phyloP scores from a whole-genome alignment of 257 asterid species.

The Ehretia macrophylla region DNA sequence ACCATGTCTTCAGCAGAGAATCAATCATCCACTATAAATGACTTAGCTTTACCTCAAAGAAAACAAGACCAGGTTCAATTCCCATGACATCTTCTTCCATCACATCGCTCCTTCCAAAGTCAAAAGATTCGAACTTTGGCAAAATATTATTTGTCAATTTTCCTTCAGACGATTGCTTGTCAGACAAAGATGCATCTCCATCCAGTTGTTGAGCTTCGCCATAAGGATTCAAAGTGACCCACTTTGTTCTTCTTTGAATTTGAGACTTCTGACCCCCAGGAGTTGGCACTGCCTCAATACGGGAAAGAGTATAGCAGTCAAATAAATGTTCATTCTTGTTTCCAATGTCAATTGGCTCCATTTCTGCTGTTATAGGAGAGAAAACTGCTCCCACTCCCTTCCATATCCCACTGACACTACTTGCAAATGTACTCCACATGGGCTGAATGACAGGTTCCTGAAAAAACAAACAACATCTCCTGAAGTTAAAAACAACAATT shows the following conservation, averaged over 20 bases:
- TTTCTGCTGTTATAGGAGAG: conserved; percentile 90
- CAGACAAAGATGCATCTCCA: conserved; percentile 23
- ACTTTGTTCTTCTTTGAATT: conserved; percentile 64
- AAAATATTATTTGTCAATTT: conserved; percentile 25
- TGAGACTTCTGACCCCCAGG: conserved; percentile 49
- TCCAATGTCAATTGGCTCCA: conserved; percentile 93
- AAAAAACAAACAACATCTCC: conserved; percentile 11
- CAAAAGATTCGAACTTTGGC: conserved; percentile 78
- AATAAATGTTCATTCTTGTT: conserved; percentile 66
- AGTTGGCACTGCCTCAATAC: conserved; percentile 49
- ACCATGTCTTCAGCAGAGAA: not conserved
- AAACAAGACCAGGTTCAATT: conserved; percentile 92
- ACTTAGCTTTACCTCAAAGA: conserved; percentile 70
- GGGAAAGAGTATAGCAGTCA: conserved; percentile 81
- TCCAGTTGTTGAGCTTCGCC: conserved; percentile 57
- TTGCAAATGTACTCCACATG: conserved; percentile 82
- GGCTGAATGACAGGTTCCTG: conserved; percentile 97
- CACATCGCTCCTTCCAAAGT: conserved; percentile 70
- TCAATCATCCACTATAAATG: conserved; percentile 1
- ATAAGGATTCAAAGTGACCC: conserved; percentile 82
- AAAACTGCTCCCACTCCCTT: conserved; percentile 98
- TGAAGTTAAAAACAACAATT: not conserved
- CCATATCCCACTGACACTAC: conserved; percentile 97
- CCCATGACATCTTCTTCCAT: conserved; percentile 99
- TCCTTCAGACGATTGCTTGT: conserved; percentile 22